Base-by-base conservation (phyloP, 768 basidiomycete genomes). In the Psilocybe cubensis region DNA sequence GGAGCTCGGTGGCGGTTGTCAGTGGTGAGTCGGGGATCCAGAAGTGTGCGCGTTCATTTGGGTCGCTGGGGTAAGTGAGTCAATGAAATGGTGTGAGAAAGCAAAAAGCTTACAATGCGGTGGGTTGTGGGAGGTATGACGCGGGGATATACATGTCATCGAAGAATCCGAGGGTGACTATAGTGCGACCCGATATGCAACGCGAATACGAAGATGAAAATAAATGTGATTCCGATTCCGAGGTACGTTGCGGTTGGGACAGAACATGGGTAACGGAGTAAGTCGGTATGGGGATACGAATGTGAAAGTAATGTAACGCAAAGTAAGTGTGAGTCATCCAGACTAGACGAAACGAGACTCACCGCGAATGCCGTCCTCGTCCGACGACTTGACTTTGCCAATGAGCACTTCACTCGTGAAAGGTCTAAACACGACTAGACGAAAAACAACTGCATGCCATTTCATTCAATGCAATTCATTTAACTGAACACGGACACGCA, bases 161-260 rank as follows among this genome's bases (percentile, higher is more conserved):
- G 66, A 98, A 98, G 78, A 98, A 98, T 18, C 89, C 91, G 17
- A 97, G 71, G 20, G 89, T 84, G 24, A 96, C 95, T 96, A 64
- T n/a, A n/a, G n/a, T n/a, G n/a, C n/a, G n/a, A n/a, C n/a, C n/a
- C n/a, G n/a, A n/a, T n/a, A n/a, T n/a, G n/a, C n/a, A n/a, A n/a
- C n/a, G n/a, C n/a, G n/a, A n/a, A n/a, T n/a, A n/a, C n/a, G n/a
- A n/a, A n/a, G n/a, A n/a, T n/a, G n/a, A n/a, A n/a, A n/a, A n/a
- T n/a, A n/a, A n/a, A n/a, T n/a, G n/a, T n/a, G n/a, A n/a, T n/a
- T n/a, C n/a, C n/a, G n/a, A n/a, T n/a, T n/a, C n/a, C n/a, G n/a
- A n/a, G n/a, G n/a, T n/a, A n/a, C n/a, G n/a, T n/a, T n/a, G n/a
- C n/a, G n/a, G n/a, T n/a, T n/a, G n/a, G n/a, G n/a, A n/a, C n/a